Base-by-base conservation (phyloP, 371 early-diverging fungal species). In the Saksenaea oblongispora region DNA sequence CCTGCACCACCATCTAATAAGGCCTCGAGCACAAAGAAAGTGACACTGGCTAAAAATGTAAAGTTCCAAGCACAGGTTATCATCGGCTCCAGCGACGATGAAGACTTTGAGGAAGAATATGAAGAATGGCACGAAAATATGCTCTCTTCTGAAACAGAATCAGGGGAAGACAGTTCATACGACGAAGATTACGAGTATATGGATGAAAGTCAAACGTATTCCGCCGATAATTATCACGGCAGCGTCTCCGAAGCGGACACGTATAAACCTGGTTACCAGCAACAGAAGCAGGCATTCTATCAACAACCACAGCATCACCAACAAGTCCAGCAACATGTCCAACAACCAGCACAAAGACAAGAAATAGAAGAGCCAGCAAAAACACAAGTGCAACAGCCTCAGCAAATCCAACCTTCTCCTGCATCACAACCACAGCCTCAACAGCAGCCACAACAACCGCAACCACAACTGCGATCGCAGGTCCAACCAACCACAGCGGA, bases 11-110 rank as follows among this genome's bases (percentile, higher is more conserved):
- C 80, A n/a, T 73, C 74, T 3, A 67, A 68, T 26, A 79, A 77
- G 58, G 55, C 66, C 27, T 62, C 63, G 22, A 76, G 70, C 11
- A 62, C 36, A 3, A 71, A 62, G 31, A 83, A 78, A 22, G 83
- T 83, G 1, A 79, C 75, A 5, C 37, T 83, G 31, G 69, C 80
- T 1, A 79, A 78, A 61, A 77, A 71, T 13, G 83, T 83, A 41
- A 69, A 78, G 41, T 83, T 78, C 61, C 83, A 83, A 55, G 73
- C 80, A 3, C 83, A 83, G 62, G 70, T 80, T 14, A 76, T 83
- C 34, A 70, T 73, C 58, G 76, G 77, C 31, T 75, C 77, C 35
- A 75, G 77, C 57, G 87, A 84, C 34, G 85, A 74, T 56, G 87
- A 84, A 57, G 86, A 85, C 14, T 74, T 78, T 56, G 80, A 74